Evolutionary conservation across 495 filamentous ascomycete genomes (phyloP).

Genomic region (Penicillium riverlandense): DNA sequence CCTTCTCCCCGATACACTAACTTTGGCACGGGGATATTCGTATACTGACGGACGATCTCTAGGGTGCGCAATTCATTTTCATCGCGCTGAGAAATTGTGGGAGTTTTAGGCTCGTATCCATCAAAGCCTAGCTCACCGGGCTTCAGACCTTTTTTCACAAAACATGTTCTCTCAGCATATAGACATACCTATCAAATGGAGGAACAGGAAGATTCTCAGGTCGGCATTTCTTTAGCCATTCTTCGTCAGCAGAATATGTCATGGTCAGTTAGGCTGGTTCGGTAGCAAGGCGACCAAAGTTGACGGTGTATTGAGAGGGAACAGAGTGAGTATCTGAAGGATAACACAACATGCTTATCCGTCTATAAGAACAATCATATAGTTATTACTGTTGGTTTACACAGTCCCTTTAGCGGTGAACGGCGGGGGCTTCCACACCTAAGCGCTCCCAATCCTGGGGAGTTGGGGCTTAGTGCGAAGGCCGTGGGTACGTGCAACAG

Average conservation of each 20-base stretch:
- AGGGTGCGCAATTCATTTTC: background rate
- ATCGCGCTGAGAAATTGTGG: background rate
- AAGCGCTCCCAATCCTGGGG: too few species aligned
- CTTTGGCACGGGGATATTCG: background rate
- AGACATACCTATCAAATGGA: background rate
- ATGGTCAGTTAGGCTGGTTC: too few species aligned
- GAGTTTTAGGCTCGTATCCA: background rate
- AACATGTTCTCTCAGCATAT: background rate
- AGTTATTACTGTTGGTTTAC: too few species aligned
- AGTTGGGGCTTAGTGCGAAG: too few species aligned
- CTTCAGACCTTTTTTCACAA: background rate
- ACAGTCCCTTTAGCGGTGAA: too few species aligned
- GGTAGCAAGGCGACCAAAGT: too few species aligned
- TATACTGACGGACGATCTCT: background rate
- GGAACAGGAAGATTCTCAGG: background rate
- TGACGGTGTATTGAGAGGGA: too few species aligned
- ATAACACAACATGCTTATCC: too few species aligned
- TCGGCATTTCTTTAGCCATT: background rate
- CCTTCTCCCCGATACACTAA: background rate
- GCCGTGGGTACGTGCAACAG: too few species aligned
- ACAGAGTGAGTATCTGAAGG: too few species aligned
- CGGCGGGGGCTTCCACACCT: too few species aligned
- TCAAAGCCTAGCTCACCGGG: background rate
- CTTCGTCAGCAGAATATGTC: background rate
- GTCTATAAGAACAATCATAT: too few species aligned